Evolutionary conservation across 139 green algal genomes (phyloP), one percentile per base, ranked within the genome.

Genomic region (Limnomonas spitsbergensis): DNA sequence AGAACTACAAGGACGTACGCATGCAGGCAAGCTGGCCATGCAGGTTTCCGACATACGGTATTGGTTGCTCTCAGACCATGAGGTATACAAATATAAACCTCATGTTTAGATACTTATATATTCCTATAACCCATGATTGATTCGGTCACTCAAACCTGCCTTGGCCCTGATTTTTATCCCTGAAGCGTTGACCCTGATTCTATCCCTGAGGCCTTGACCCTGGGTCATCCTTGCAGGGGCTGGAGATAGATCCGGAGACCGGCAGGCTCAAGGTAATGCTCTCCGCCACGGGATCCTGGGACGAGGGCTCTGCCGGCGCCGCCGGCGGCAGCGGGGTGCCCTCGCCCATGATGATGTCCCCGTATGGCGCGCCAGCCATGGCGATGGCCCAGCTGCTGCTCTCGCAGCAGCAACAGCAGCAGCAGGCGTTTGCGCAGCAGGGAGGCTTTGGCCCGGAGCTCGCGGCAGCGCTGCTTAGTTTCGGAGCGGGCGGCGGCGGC

Each of bases 1-100:
- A 69, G 35, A 38, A 77, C 36, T 73, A 80, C 66, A 83, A 83
- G 71, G 78, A 75, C 7, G 26, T 52, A 75, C 26, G 24, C 9
- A 20, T 75, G 7, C n/a, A 14, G 14, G 61, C 47, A 61, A n/a
- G 47, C 47, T 14, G 47, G 24, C 14, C 47, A 61, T 61, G 47
- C 14, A 24, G 24, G 14, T 14, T 24, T 61, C 20, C 47, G 14
- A 24, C 47, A 61, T 14, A 14, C 20, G 47, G 69, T 82, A 47
- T n/a, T n/a, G n/a, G n/a, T n/a, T n/a, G n/a, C n/a, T n/a, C n/a
- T n/a, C n/a, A n/a, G n/a, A n/a, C n/a, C n/a, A n/a, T n/a, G n/a
- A n/a, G n/a, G n/a, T n/a, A n/a, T n/a, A n/a, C n/a, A n/a, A n/a
- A n/a, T n/a, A n/a, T n/a, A n/a, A n/a, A n/a, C n/a, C n/a, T n/a